phyloP scores from a whole-genome alignment of 2,329 filamentous ascomycete species.

The Samsoniella hepiali region DNA sequence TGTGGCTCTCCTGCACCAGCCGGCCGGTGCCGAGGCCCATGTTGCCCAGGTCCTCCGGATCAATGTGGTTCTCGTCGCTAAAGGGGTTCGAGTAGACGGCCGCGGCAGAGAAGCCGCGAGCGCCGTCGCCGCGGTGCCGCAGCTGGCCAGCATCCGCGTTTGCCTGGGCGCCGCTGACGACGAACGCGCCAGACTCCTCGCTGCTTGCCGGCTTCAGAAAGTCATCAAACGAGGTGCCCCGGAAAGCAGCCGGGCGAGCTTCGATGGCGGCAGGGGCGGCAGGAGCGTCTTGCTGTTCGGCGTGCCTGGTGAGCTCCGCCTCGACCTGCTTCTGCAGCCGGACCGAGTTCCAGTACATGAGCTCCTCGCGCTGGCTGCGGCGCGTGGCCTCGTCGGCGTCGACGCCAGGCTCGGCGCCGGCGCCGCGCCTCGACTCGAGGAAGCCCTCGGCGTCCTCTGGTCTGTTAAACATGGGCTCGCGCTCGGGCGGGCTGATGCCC shows the following conservation, averaged over 20 bases:
- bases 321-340: constrained; percentile 47
- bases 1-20: constrained; percentile 46
- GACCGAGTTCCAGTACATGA: constrained; percentile 63
- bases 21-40: constrained; percentile 38
- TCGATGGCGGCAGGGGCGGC: constrained; percentile 21
- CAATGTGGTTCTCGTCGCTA: constrained; percentile 53
- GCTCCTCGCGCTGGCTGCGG: constrained; percentile 59
- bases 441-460: constrained; percentile 66
- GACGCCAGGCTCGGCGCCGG: constrained; percentile 44
- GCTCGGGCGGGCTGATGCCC: constrained; percentile 46
- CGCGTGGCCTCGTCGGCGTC: constrained; percentile 62
- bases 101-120: constrained; percentile 40
- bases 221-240: constrained; percentile 54
- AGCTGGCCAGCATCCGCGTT: constrained; percentile 42
- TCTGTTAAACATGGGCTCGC: constrained; percentile 59
- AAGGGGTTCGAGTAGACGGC: constrained; percentile 58
- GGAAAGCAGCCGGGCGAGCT: constrained; percentile 18
- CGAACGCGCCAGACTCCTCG: constrained; percentile 53
- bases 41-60: constrained; percentile 41
- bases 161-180: constrained; percentile 57
- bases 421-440: constrained; percentile 47
- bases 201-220: constrained; percentile 50
- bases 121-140: constrained; percentile 46
- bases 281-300: constrained; percentile 16
- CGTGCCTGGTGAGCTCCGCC: constrained; percentile 23